Evolutionary conservation across 345 rosid genomes (phyloP), one percentile per base, ranked within the genome.

Genomic region (Abelmoschus esculentus): DNA sequence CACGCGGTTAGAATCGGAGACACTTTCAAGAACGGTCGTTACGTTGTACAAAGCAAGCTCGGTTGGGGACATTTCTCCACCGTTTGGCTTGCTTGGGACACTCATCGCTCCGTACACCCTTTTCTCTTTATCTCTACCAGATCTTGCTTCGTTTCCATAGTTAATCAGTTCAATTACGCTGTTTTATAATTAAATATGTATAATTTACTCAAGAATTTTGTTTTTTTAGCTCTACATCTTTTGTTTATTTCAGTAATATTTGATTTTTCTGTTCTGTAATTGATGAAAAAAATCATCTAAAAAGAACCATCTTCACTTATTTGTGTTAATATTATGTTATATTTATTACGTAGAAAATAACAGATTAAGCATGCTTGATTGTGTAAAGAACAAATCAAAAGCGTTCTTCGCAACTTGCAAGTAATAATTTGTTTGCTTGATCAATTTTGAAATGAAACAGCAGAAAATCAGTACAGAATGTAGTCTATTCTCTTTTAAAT

Each of bases 21-120:
- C 61, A 11, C 83, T 17, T 89, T 89, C 77, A 86, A 80, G 76
- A 82, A 80, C 79, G 90, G 86, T 1, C 85, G 86, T 6, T 89
- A 86, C 58, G 84, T 83, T 3, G 90, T 89, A 19, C 90, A 86
- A 77, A 73, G 82, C 58, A 86, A 88, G 78, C 93, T 88, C 49
- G 93, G 90, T 6, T 88, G 93, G 93, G 93, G 93, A 36, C 90
- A 88, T 79, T 88, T 88, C 85, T 88, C 93, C 55, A 88, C 93
- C 64, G 93, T 88, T 61, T 88, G 93, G 93, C 93, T 88, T 66
- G 87, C 86, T 54, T 88, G 90, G 90, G 93, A 86, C 73, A 79
- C 86, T 14, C 84, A 64, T 0, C 75, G 73, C 26, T 77, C 84
- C 4, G 93, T 88, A 81, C 32, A 18, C 12, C 29, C 17, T 50